Base-by-base conservation (phyloP, 1,284 basidiomycete genomes). In the Omphalotus olearius region DNA sequence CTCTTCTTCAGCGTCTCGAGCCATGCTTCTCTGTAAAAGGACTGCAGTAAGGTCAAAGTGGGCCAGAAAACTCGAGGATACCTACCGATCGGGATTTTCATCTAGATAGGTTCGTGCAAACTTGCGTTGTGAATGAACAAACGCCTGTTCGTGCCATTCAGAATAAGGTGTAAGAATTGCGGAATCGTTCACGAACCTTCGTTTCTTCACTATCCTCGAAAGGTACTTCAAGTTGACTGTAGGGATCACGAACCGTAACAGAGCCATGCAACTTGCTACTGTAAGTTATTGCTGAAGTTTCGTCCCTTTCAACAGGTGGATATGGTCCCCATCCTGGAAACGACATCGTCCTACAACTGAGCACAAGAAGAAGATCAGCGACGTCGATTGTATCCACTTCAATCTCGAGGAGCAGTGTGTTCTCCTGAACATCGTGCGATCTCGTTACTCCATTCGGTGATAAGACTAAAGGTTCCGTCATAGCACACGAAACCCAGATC, bases 221-320 rank as follows among this genome's bases (percentile, higher is more conserved):
- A 20, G 44, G 44, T 26, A 45, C 26, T 23, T 45, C 44, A 9
- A 45, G 44, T 33, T 16, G 25, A 17, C 30, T 36, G 26, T 45
- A 45, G 14, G 44, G 44, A 35, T 45, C 44, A 4, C 14, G 44
- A 28, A 45, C 44, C 17, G 44, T 45, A 18, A 45, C 44, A 20
- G 44, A 45, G 9, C 44, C 44, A 14, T 35, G 30, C 25, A 45
- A n/a, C n/a, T 35, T 33, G 30, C 44, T 45, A 23, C 20, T 23
- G n/a, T 45, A 45, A 11, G 26, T 33, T 5, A 45, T 45, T 13
- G 26, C 44, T 35, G 44, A 45, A 30, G 44, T 45, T 20, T 36
- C 44, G 18, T 45, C 44, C 17, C 44, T 35, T 4, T 35, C 30
- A 6, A 45, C 44, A n/a, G 44, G 14, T 3, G 44, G 44, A 35